Evolutionary conservation across 2,329 filamentous ascomycete genomes (phyloP), one percentile per base, ranked within the genome.

Genomic region (Cladobotryum mycophilum): DNA sequence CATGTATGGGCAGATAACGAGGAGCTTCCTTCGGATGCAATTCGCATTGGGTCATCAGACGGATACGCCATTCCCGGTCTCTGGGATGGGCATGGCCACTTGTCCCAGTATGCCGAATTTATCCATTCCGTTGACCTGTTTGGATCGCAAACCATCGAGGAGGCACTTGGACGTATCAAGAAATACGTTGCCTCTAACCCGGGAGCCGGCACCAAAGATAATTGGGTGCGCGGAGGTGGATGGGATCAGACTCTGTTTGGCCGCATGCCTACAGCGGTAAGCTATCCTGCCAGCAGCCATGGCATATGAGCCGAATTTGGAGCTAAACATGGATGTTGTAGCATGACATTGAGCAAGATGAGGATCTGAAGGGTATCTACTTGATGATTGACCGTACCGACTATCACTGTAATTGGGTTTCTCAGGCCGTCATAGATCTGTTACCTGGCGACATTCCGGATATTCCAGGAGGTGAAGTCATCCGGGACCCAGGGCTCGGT

Each of bases 351-450:
- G 73, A 76, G 11, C 66, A 73, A 37, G 77, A 81, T 41, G 64
- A 73, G 20, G 58, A 64, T 1, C 74, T 88, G 41, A 70, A 67
- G 40, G 75, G 76, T 34, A 66, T 80, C 35, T 86, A 81, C 61
- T 76, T 87, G 52, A 85, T 87, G 81, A 74, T 88, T 3, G 82
- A 86, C 59, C 77, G 85, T 13, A 79, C 86, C 7, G 85, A 88
- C 57, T 80, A 82, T 4, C 85, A 88, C 62, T 88, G 85, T 64
- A 75, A 81, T 25, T 86, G 83, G 80, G 82, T 86, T 3, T 87
- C 84, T 0, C 70, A 79, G 22, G 74, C 82, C 15, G 79, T 88
- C 2, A 72, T 88, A 2, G 67, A 76, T 44, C 71, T 87, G 2
- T 74, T 88, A 5, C 78, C 82, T 0, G 58, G 68, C 1, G 72